Conservation (phyloP, 345 rosid species). For the Moricandia arvensis region DNA sequence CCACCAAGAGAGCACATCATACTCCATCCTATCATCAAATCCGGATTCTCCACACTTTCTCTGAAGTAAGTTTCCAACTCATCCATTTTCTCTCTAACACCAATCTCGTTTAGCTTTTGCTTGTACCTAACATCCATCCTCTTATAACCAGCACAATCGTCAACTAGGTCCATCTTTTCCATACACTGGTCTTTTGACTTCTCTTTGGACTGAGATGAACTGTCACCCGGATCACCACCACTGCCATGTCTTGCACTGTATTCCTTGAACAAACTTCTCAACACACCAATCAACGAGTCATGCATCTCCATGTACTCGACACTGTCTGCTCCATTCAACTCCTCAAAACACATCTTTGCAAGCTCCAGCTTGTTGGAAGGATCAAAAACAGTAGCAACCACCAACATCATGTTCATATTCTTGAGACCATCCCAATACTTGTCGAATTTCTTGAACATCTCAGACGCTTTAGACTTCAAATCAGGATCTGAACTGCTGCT, state of each 20-base stretch:
- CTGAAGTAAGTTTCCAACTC: not conserved
- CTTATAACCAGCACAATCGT: no score
- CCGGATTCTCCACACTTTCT: not conserved
- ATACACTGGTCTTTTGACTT: no score
- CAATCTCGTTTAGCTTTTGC: not conserved
- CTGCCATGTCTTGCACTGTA: not conserved
- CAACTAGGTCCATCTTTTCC: no score
- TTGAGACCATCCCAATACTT: not conserved
- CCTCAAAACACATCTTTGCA: not conserved
- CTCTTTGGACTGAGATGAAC: not conserved
- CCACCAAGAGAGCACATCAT: not conserved
- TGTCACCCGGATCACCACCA: not conserved
- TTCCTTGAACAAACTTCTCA: not conserved
- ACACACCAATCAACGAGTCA: not conserved
- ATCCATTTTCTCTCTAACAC: not conserved
- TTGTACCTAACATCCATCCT: not conserved
- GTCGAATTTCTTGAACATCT: not conserved
- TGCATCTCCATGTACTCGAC: not conserved
- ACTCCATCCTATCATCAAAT: not conserved
- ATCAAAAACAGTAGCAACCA: not conserved
- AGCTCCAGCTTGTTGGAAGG: not conserved
- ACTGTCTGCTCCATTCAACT: not conserved
- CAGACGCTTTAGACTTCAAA: not conserved
- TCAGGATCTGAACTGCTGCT: not conserved
- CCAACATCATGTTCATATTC: not conserved